Evolutionary conservation across 768 basidiomycete species (phyloP), one percentile per base, ranked within the genome.

Genomic region (Guyanaporus albipodus): DNA sequence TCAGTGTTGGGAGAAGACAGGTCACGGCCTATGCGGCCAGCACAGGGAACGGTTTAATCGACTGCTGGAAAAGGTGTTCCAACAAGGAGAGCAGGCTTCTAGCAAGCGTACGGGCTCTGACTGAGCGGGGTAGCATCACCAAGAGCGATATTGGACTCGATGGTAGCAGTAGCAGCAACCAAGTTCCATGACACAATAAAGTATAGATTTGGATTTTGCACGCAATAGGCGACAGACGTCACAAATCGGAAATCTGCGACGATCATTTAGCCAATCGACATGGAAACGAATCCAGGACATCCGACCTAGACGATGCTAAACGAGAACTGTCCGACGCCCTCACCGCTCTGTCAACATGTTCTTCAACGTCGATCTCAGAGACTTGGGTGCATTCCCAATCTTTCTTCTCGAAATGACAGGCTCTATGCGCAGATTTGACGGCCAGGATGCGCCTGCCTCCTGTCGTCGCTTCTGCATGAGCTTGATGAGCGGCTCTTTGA

Each of bases 21-120:
- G 87, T 0, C 89, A 90, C 60, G 83, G 70, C 4, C 57, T 87
- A 24, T 69, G 76, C 24, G 50, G 57, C 2, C 88, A 90, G 58
- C 52, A 68, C 15, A 61, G 60, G 31, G 59, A 67, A 12, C 64
- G 71, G 62, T 80, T 83, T 57, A 83, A 86, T 55, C 61, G 56
- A 9, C 57, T 85, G 11, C 50, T 90, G 31, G 79, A 83, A 62
- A 70, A 70, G 41, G 74, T 75, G 2, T 76, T 82, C 49, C 63
- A 68, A 34, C 79, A 87, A 57, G 84, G 80, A 9, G 52, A 28
- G 17, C 31, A 48, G 18, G 53, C 45, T 0, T 29, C 42, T 31
- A 18, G 17, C n/a, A n/a, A 27, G 28, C 26, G 2, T 19, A 29
- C 26, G 2, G 19, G 8, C 18, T 9, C 12, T 22, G n/a, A 31